These are phyloP conservation scores for Diaporthe sp. DNA, from an alignment of 2,329 filamentous ascomycete species.

Conservation along the genomic window DNA sequence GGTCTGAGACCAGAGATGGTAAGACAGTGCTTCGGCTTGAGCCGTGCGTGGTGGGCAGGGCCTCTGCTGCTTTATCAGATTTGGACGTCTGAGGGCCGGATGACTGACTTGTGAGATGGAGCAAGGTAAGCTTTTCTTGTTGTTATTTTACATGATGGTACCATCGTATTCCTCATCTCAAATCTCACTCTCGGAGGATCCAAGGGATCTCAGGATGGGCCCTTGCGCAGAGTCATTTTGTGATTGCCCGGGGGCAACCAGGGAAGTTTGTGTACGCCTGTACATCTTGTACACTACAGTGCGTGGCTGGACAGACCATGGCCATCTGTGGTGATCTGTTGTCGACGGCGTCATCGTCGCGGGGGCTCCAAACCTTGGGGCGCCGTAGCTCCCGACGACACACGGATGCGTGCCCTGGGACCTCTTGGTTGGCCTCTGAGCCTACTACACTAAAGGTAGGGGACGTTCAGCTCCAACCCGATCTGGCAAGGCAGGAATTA, in stretches of 20 bases:
- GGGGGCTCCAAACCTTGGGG: neutral
- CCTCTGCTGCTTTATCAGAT: neutral
- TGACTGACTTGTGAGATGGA: neutral
- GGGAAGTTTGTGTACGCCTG: neutral
- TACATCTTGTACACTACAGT: neutral
- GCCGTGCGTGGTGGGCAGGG: neutral
- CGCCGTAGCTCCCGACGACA: conserved; percentile 8
- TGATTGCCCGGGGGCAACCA: neutral
- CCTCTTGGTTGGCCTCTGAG: neutral
- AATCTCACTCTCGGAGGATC: conserved; percentile 13
- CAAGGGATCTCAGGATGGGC: conserved; percentile 15
- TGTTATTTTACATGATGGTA: neutral
- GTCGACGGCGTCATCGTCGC: neutral
- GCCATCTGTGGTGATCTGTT: neutral
- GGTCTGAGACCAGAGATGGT: conserved; percentile 1
- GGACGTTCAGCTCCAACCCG: neutral
- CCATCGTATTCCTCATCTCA: conserved; percentile 18
- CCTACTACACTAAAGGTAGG: neutral
- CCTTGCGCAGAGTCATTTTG: conserved; percentile 12
- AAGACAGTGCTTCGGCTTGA: conserved; percentile 4
- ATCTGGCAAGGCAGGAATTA: neutral
- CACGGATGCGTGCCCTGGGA: neutral
- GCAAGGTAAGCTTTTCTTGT: neutral
- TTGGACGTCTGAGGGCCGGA: neutral
- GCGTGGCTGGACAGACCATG: neutral